Evolutionary conservation across 805 yeast species (phyloP), one percentile per base, ranked within the genome.

Genomic region (Lachancea sp.): DNA sequence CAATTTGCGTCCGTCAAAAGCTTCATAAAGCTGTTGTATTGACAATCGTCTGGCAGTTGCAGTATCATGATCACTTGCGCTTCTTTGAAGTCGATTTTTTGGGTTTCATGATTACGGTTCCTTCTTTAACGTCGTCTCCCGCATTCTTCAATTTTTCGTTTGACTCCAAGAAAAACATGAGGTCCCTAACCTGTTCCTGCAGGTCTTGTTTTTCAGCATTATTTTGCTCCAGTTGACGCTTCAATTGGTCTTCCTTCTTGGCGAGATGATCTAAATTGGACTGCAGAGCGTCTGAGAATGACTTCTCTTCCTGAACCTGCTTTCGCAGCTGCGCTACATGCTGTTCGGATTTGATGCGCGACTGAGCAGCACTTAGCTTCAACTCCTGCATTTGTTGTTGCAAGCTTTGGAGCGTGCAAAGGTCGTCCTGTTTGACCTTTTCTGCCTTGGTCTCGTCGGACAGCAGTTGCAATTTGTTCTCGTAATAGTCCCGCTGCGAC

Each of bases 401-500:
- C 16, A 42, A 33, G 42, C 49, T 29, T 15, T 33, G 19, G 29
- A 55, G 54, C 25, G 57, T 47, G 13, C 25, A 19, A 19, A 36
- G 55, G 12, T 35, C 27, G 15, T 37, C 58, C 33, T 38, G 29
- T 11, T 57, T 41, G 46, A 46, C 25, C 16, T 38, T 42, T 15
- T 44, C 36, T 18, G 19, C 10, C 3, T 59, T 62, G 12, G 63
- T 63, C 8, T 67, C 58, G 36, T 63, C 63, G 18, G 65, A 56
- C 32, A 77, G 51, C 46, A 63, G 62, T 17, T 65, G 57, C 27
- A 77, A 51, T 47, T 74, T 71, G 12, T 69, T 66, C 57, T 88
- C 95, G 59, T 83, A 89, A 62, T 81, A 84, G 49, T 84, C 91
- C 46, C 95, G 70, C 62, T 89, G 96, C 7, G 93, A 82, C 45